Evolutionary conservation across 2,329 filamentous ascomycete species (phyloP), one percentile per base, ranked within the genome.

Genomic region (Coniochaeta sp.): DNA sequence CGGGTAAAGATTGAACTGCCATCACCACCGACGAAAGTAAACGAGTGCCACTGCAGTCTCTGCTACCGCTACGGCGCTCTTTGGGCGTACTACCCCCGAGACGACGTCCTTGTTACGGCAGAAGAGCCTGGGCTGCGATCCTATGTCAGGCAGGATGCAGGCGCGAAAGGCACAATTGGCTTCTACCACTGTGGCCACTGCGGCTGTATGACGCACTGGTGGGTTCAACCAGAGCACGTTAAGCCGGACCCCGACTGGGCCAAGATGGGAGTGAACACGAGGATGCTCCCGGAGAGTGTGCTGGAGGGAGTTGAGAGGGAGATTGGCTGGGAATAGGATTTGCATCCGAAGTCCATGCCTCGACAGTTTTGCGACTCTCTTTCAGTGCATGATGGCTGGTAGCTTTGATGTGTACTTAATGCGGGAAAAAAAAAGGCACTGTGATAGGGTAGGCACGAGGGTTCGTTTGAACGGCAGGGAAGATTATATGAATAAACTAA

Each of bases 191-290:
- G 61, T 16, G 55, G n/a, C n/a, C 36, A 58, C 17, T 62, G 61
- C 24, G 59, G 55, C n/a, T 62, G 57, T n/a, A 30, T 62, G 42
- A 62, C 63, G 19, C 64, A 66, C 61, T 65, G 40, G 62, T 56
- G 54, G 54, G 17, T 14, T 22, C 22, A 52, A n/a, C 54, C 34
- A 3, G 17, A 56, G 14, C 30, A 38, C 30, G 54, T 24, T 22
- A 24, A 26, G 30, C 54, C 17, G 28, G 19, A 16, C 9, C 30
- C 30, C 10, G 30, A 38, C 1, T 56, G 17, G 54, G 12, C 10
- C 9, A 38, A 12, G 32, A 56, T 56, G 32, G 54, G 54, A 19
- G 54, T 56, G 17, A 56, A 56, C 54, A 56, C 54, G 54, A 34
- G 54, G 54, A 56, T 56, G 28, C 17, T 56, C 7, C 30, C 30